Percentiles rank a stretch among this genome's conserved stretches.
These are phyloP conservation scores for Metschnikowia henanensis DNA, from an alignment of 805 yeast genomes.

Conservation along the genomic window DNA sequence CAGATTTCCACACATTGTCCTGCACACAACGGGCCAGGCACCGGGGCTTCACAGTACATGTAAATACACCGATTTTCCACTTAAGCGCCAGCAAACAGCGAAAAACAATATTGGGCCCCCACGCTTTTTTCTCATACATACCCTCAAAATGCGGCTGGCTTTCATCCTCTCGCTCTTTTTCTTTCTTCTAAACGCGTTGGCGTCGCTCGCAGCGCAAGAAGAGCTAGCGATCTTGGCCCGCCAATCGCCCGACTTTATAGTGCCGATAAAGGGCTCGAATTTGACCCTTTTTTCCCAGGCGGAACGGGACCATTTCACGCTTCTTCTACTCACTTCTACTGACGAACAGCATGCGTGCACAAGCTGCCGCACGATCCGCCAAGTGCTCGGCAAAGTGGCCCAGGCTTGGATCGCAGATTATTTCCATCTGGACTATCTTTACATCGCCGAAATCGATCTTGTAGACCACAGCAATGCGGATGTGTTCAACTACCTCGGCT, in stretches of 20 bases:
- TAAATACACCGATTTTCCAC: too few relatives aligned
- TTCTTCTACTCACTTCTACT: constrained; percentile 54
- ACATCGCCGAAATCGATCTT: constrained; percentile 54
- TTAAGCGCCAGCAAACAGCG: too few relatives aligned
- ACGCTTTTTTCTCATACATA: too few relatives aligned
- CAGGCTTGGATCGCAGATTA: constrained; percentile 45
- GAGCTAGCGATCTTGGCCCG: constrained; percentile 8
- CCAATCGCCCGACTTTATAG: constrained; percentile 8
- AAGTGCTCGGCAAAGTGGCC: constrained; percentile 42
- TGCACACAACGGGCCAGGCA: too few relatives aligned
- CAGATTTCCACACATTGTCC: too few relatives aligned
- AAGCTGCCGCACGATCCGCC: constrained; percentile 46
- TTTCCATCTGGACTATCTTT: constrained; percentile 39
- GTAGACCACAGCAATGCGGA: constrained; percentile 37
- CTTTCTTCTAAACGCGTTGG: not conserved
- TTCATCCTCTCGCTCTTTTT: not conserved
- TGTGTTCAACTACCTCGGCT: constrained; percentile 39
- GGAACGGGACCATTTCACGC: constrained; percentile 46
- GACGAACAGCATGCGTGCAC: constrained; percentile 44
- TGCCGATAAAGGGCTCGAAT: constrained; percentile 13
- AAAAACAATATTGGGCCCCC: too few relatives aligned
- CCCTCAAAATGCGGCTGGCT: too few relatives aligned
- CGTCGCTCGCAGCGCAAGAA: not conserved
- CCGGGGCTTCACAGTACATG: too few relatives aligned
- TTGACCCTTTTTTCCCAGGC: constrained; percentile 13